Evolutionary conservation across 495 filamentous ascomycete genomes (phyloP).

Genomic region (Talaromyces wortmannii): DNA sequence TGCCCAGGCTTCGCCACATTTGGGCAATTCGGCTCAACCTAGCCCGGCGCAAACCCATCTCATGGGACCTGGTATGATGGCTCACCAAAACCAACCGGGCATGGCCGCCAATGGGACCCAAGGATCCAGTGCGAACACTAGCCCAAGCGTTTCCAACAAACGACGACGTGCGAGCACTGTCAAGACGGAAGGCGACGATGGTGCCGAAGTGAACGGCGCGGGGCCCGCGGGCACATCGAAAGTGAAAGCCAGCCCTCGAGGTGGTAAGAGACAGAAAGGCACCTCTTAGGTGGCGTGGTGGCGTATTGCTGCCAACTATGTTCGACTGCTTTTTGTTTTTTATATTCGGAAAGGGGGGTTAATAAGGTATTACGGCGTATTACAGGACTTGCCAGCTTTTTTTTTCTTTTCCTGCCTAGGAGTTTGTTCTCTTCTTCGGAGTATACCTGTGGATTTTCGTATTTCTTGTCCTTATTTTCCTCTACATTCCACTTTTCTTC

Average conservation of each 20-base stretch:
- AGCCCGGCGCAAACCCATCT: slow-evolving; percentile 39
- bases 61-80: slow-evolving; percentile 50
- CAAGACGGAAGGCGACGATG: slow-evolving; percentile 66
- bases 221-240: slow-evolving; percentile 31
- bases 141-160: slow-evolving; percentile 73
- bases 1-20: slow-evolving; percentile 35
- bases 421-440: background rate
- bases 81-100: slow-evolving; percentile 68
- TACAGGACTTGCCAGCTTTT: slow-evolving; percentile 3
- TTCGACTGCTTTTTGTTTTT: background rate
- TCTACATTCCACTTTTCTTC: background rate
- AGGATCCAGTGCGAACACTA: slow-evolving; percentile 75
- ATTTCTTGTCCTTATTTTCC: background rate
- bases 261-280: slow-evolving; percentile 50
- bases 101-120: slow-evolving; percentile 52
- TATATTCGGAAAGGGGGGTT: background rate
- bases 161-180: slow-evolving; percentile 69
- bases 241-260: slow-evolving; percentile 50
- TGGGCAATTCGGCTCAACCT: slow-evolving; percentile 38
- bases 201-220: slow-evolving; percentile 43
- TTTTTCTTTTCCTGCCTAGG: background rate
- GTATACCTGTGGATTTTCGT: background rate
- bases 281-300: slow-evolving; percentile 10
- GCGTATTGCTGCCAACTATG: background rate
- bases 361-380: slow-evolving; percentile 4